These are phyloP conservation scores for Paramecium biaurelia DNA, from an alignment of 73 alveolate species.

Conservation along the genomic window DNA sequence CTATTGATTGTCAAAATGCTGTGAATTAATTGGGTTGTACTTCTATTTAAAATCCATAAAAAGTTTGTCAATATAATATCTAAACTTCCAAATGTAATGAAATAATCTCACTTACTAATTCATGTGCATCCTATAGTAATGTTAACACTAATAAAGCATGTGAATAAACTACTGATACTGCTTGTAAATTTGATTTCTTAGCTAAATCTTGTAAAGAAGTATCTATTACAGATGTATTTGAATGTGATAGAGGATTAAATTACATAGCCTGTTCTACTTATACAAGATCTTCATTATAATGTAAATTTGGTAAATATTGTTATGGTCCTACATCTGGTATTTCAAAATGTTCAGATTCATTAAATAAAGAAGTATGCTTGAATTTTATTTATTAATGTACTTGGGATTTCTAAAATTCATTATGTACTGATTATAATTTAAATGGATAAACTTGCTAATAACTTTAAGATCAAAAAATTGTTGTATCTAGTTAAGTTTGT, in stretches of 20 bases:
- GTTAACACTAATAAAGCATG: neutral
- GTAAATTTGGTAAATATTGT: neutral
- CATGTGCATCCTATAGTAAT: neutral
- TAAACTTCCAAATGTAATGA: neutral
- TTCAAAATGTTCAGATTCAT: neutral
- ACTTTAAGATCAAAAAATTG: neutral
- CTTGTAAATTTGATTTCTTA: neutral
- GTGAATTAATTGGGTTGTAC: neutral
- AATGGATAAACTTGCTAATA: neutral
- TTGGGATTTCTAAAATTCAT: neutral
- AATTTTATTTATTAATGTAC: neutral
- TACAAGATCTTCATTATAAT: neutral
- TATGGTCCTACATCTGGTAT: neutral
- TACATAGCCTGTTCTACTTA: neutral
- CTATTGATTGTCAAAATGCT: neutral
- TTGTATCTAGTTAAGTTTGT: neutral
- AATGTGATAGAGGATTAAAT: constrained; percentile 1
- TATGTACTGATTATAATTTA: neutral
- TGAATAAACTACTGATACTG: neutral
- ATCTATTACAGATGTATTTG: neutral
- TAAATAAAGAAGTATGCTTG: neutral
- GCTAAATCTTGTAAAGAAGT: neutral
- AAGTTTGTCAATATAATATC: neutral
- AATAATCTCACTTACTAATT: neutral
- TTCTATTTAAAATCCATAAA: neutral